Conservation (phyloP, 2,329 filamentous ascomycete genomes). For the Teratosphaeria zuluensis region DNA sequence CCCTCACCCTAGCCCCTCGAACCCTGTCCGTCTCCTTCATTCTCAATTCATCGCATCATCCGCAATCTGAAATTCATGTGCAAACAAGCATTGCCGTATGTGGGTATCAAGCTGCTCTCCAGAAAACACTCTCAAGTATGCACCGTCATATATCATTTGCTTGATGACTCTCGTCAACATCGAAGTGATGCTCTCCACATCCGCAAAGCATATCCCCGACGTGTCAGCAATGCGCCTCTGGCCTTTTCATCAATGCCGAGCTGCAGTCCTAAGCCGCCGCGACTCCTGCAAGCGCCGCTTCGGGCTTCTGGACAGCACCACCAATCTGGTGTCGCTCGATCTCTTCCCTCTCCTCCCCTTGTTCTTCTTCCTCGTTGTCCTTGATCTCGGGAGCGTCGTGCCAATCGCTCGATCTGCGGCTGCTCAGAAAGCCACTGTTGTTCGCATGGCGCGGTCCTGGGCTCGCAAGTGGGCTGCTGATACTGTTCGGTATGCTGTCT, state of each 20-base stretch:
- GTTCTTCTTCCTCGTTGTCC: conserved; percentile 4
- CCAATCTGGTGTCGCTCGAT: neutral
- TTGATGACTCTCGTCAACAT: too few species aligned
- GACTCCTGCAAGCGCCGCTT: neutral
- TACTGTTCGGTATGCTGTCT: conserved; percentile 73
- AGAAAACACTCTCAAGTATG: neutral
- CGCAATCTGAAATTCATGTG: neutral
- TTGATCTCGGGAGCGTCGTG: conserved; percentile 8
- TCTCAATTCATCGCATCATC: neutral
- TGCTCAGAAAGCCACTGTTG: conserved; percentile 10
- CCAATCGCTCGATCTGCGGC: conserved; percentile 18
- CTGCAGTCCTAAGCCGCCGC: neutral
- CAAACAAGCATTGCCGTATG: neutral
- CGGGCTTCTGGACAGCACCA: neutral
- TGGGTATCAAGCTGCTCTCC: neutral
- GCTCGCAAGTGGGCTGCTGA: conserved; percentile 57
- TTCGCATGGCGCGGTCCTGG: conserved; percentile 19
- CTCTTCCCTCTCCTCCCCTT: neutral
- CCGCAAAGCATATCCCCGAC: too few species aligned
- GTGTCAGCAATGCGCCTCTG: neutral
- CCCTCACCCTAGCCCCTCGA: too few species aligned
- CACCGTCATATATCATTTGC: too few species aligned
- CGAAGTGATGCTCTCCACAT: too few species aligned
- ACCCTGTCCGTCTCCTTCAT: too few species aligned
- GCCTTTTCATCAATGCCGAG: neutral